Percentiles rank a stretch among this genome's conserved stretches.
phyloP scores from a whole-genome alignment of 495 filamentous ascomycete species.

The Aspergillus panamensis region DNA sequence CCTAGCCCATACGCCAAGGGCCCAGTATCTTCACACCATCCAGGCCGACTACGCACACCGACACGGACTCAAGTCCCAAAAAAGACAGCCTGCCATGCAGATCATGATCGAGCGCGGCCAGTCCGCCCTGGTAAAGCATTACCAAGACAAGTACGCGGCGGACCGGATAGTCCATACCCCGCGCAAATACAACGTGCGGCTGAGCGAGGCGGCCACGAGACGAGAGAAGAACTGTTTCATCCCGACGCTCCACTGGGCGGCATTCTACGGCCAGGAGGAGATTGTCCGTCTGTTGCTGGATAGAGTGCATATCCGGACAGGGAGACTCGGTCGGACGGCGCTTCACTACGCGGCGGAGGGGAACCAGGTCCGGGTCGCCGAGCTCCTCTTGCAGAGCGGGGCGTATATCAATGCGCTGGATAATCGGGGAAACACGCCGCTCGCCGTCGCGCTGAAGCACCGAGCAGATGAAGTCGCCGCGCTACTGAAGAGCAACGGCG shows the following conservation, averaged over 20 bases:
- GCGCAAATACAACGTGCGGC: neutral
- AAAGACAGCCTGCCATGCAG: neutral
- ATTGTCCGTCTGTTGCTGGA: neutral
- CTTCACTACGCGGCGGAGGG: neutral
- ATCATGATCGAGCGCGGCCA: neutral
- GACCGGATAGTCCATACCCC: neutral
- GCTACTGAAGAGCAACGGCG: neutral
- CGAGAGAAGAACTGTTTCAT: neutral
- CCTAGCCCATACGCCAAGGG: neutral
- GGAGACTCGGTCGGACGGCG: neutral
- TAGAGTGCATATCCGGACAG: slow-evolving; percentile 5
- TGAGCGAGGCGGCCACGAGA: neutral
- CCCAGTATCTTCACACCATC: neutral
- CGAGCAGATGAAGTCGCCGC: neutral
- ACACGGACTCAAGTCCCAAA: neutral
- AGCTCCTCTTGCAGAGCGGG: neutral
- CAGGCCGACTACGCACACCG: neutral
- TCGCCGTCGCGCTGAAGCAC: neutral
- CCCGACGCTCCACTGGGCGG: neutral
- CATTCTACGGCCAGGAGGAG: neutral
- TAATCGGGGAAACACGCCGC: neutral
- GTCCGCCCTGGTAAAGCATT: neutral
- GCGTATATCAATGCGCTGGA: slow-evolving; percentile 1
- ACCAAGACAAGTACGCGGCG: neutral
- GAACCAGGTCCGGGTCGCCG: neutral